Evolutionary conservation across 1,284 basidiomycete genomes (phyloP), one percentile per base, ranked within the genome.

Genomic region (Cutaneotrichosporon dermatis): DNA sequence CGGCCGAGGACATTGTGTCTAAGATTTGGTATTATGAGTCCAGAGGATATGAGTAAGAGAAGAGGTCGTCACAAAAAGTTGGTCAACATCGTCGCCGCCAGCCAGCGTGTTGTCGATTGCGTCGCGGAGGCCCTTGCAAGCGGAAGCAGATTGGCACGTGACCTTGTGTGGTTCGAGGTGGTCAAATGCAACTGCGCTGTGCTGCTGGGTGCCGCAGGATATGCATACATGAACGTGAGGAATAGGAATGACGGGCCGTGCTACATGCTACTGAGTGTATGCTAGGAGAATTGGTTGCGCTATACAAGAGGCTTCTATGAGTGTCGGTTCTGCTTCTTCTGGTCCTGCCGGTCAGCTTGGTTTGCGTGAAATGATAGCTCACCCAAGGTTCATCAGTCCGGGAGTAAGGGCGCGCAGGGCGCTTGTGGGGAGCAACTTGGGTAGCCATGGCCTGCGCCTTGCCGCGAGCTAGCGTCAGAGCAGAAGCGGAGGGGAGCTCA

Each of bases 341-440:
- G 61, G 4, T 58, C 56, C 61, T 62, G 57, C 0, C 25, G 6
- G 51, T 53, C 39, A 59, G 49, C 50, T 6, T 12, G 11, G 16
- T 25, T 12, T n/a, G 10, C 6, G 7, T 12, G 5, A 25, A 4
- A n/a, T 10, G 4, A 6, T 25, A 66, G 25, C 75, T 65, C 41
- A 76, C 76, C 72, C 74, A 78, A 15, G 75, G 74, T 10, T 64
- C 66, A 57, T 75, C 75, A 4, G 42, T 52, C 8, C 56, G 40
- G 5, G 56, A 45, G 66, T 79, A 79, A 3, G 63, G 68, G 16
- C 68, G 60, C 0, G 74, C 59, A 0, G 77, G 77, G 13, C 76
- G 60, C 37, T 65, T 62, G 63, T 76, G 73, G 0, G 76, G 69
- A 3, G 71, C 75, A 12, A 79, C 58, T 8, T 43, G 58, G 50